Evolutionary conservation across 106 monocot species (phyloP), one percentile per base, ranked within the genome.

Genomic region (Apostasia ramifera): DNA sequence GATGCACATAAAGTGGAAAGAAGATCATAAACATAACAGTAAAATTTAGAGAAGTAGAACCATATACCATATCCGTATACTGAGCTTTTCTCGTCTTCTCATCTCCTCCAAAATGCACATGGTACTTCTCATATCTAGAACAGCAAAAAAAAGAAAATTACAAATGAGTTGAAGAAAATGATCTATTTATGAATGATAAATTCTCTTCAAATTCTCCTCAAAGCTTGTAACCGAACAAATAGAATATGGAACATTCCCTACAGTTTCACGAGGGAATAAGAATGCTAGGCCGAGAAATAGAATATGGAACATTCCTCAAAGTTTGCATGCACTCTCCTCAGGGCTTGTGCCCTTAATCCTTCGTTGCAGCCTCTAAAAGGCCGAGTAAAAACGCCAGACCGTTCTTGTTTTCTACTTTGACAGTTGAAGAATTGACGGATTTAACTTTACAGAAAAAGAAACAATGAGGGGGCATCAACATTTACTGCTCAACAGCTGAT

Each of bases 71-170:
- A 55, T 91, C 91, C 74, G 68, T 73, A 55, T 85, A 91, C 40
- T 88, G 87, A 47, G 64, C 49, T 82, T 80, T 91, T 70, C 88
- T 82, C 67, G 87, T 12, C 73, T 82, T 82, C 62, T 88, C 84
- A 56, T 87, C 75, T 40, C 87, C 91, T 67, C 91, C 87, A 76
- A 56, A 85, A 51, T 69, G 72, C 15, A 52, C 63, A 78, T 91
- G 91, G 55, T 91, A 91, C 13, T 91, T 82, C 79, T 91, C 91
- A 76, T 91, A 91, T 77, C 91, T 91, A 67, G 45, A 26, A 44
- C 57, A 59, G 67, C 42, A 6, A 67, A 46, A 49, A 15, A 51
- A 46, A 10, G 44, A 73, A 56, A 1, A 6, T 40, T 8, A 61
- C 61, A 1, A 50, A 50, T 50, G 4, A 8, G 50, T 50, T 50